A percentile compares a stretch with the other conserved stretches of the same genome.
Conservation (phyloP, 768 basidiomycete genomes). For the Myochromella boudieri region DNA sequence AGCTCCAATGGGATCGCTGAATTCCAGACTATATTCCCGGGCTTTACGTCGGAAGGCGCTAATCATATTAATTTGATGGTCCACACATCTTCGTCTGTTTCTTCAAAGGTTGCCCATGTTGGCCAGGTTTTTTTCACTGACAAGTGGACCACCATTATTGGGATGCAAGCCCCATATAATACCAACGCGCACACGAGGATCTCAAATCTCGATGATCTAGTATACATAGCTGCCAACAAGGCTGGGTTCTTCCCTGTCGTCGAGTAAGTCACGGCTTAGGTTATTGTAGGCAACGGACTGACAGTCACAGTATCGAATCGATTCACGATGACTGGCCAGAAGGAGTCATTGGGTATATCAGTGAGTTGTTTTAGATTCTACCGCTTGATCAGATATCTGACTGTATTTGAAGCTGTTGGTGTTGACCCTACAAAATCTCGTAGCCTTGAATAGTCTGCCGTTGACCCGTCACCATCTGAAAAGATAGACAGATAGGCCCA, state of each 20-base stretch:
- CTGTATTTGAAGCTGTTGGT: slow-evolving; percentile 24
- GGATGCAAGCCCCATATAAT: slow-evolving; percentile 13
- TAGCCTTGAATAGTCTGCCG: too few species aligned
- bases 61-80: slow-evolving; percentile 20
- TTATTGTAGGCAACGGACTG: too few species aligned
- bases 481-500: too few species aligned
- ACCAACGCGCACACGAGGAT: slow-evolving; percentile 19
- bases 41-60: slow-evolving; percentile 12
- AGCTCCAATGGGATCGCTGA: slow-evolving; percentile 12
- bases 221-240: slow-evolving; percentile 19
- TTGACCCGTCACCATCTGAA: too few species aligned
- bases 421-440: too few species aligned
- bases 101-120: slow-evolving; percentile 14
- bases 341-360: slow-evolving; percentile 31
- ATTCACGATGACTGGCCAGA: slow-evolving; percentile 30
- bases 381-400: background rate
- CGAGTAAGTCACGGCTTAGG: slow-evolving; percentile 18
- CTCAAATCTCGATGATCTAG: slow-evolving; percentile 23
- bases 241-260: slow-evolving; percentile 30
- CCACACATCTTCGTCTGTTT: slow-evolving; percentile 15
- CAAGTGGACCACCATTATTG: slow-evolving; percentile 22
- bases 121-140: slow-evolving; percentile 21
- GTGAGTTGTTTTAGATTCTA: slow-evolving; percentile 15
- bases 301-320: slow-evolving; percentile 23
- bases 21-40: slow-evolving; percentile 21